These are phyloP conservation scores for Murraya paniculata DNA, from an alignment of 345 rosid species.

Conservation along the genomic window DNA sequence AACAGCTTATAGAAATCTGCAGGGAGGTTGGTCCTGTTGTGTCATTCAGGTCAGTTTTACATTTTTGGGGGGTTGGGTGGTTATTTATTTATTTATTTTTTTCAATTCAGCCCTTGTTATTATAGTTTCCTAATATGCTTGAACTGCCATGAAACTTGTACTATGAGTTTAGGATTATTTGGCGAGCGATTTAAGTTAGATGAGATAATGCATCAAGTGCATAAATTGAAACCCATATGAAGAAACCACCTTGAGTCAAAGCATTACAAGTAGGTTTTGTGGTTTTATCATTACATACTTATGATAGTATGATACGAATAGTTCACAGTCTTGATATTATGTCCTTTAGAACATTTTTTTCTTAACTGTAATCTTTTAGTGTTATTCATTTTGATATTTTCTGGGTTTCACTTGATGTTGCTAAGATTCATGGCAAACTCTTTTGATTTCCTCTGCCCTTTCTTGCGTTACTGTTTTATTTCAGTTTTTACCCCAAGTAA, in stretches of 20 bases:
- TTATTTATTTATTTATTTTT: not conserved
- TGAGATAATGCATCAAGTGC: not conserved
- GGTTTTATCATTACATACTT: not conserved
- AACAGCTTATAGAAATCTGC: conserved; percentile 93
- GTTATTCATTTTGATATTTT: not conserved
- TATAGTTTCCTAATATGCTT: not conserved
- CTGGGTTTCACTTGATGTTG: not conserved
- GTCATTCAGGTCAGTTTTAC: conserved; percentile 75
- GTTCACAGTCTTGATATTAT: not conserved
- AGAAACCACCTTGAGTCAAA: not conserved
- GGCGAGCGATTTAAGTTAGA: not conserved
- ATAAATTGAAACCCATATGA: not conserved
- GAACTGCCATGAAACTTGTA: not conserved
- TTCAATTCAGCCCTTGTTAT: not conserved
- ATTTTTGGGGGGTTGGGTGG: not conserved
- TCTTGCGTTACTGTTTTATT: not conserved
- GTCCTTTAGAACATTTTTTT: not conserved
- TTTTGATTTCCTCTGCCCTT: not conserved
- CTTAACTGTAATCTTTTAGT: not conserved
- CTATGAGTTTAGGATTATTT: not conserved
- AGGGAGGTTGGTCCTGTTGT: conserved; percentile 98
- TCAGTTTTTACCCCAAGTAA: not conserved
- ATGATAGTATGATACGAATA: not conserved
- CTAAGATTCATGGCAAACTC: not conserved
- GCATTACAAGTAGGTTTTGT: not conserved